Evolutionary conservation across 2,329 filamentous ascomycete species (phyloP), one percentile per base, ranked within the genome.

Genomic region (Cylindrodendrum hubeiense): DNA sequence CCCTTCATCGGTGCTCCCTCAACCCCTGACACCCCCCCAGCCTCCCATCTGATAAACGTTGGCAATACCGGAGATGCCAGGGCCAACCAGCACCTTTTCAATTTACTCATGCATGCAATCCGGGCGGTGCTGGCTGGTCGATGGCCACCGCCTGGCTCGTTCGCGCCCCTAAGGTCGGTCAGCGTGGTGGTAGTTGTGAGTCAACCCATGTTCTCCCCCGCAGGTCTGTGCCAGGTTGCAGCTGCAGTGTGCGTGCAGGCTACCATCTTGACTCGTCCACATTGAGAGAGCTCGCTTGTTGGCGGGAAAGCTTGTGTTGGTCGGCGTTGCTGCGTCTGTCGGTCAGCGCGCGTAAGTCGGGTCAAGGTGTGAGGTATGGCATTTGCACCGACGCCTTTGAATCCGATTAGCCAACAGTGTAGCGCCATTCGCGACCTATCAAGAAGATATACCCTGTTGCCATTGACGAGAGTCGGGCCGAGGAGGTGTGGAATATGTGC

Each of bases 151-250:
- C 43, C 50, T 64, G 55, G 54, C 61, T 64, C 61, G 49, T 59
- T 46, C 55, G 4, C 50, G 47, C 49, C 41, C 55, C 54, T 50
- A 54, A 64, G 26, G 43, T 30, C 61, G 55, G 61, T 59, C 55
- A 53, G 54, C 43, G 50, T 43, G 62, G 63, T 58, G 54, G 49
- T 64, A 54, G 46, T 47, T 49, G 63, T 44, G 49, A 63, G 63
- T 24, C 49, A 55, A 56, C 51, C 57, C 62, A 62, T 41, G 5
- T 44, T 56, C 43, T 39, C 50, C 66, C 59, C 63, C 58, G 17
- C 37, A 34, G 43, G 60, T 56, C 66, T 57, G 63, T 69, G 65
- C 67, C 59, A 46, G 41, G 34, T 60, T 62, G 60, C 64, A 70
- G 46, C 57, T 68, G 44, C 60, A 60, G 53, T 39, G 50, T 34